A percentile compares a stretch with the other conserved stretches of the same genome.
Evolutionary conservation across 345 rosid genomes (phyloP).

Genomic region (Punica granatum): DNA sequence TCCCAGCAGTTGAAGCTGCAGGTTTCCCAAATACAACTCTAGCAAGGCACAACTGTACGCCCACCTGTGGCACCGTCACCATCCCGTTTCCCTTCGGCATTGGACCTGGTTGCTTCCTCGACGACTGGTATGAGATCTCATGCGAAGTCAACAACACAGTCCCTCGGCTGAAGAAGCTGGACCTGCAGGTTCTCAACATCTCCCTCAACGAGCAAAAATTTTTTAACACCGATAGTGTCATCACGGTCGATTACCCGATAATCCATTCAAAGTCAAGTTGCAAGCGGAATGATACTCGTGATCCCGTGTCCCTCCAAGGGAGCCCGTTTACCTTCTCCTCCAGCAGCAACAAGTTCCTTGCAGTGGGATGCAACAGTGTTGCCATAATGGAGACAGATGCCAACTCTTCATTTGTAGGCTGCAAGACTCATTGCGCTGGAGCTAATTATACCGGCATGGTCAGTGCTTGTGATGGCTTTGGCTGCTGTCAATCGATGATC

Average conservation of each 20-base stretch:
- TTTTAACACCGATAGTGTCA: not conserved
- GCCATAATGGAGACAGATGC: not conserved
- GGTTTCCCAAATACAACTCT: not conserved
- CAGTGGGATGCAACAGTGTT: not conserved
- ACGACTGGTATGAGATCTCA: constrained; percentile 6
- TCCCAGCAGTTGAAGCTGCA: not conserved
- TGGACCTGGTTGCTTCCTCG: constrained; percentile 1
- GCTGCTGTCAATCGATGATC: not conserved
- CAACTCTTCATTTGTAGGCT: not conserved
- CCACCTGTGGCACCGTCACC: not conserved
- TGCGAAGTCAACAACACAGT: not conserved
- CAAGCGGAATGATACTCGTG: not conserved
- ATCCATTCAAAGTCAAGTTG: not conserved
- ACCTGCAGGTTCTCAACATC: not conserved
- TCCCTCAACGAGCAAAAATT: not conserved
- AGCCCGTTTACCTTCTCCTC: not conserved
- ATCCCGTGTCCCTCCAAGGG: not conserved
- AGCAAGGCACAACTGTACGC: not conserved
- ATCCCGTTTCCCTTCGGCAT: constrained; percentile 7
- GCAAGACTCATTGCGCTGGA: not conserved
- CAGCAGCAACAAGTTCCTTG: not conserved
- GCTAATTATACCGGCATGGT: not conserved
- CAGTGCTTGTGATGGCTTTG: constrained; percentile 4
- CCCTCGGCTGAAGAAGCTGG: constrained; percentile 2
- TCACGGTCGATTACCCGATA: not conserved